Conservation (phyloP, 257 asterid species). For the Paulownia fortunei region DNA sequence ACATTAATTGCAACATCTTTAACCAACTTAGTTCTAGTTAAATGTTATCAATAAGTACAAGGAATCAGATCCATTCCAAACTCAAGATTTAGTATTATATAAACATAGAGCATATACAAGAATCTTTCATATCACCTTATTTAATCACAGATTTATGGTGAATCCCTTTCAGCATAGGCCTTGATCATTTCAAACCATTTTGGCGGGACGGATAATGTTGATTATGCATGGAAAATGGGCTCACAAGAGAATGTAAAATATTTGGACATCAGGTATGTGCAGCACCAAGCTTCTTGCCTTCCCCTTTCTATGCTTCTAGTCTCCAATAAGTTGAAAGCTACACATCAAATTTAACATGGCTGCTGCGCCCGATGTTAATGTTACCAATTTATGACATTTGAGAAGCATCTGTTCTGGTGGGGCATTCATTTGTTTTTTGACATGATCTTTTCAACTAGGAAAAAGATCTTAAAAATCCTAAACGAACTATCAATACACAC, state of each 20-base stretch:
- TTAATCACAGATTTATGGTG: neutral
- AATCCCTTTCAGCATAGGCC: neutral
- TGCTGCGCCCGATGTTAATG: neutral
- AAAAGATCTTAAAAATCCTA: neutral
- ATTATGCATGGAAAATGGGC: neutral
- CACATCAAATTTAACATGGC: neutral
- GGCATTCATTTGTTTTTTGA: neutral
- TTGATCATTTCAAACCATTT: slow-evolving; percentile 15
- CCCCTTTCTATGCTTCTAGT: neutral
- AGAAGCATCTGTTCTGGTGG: neutral
- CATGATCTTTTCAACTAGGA: neutral
- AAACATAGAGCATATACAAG: neutral
- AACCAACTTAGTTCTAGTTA: neutral
- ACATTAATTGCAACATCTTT: no score
- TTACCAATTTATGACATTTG: neutral
- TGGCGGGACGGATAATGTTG: neutral
- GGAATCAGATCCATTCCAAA: neutral
- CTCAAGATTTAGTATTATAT: neutral
- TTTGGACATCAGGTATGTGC: slow-evolving; percentile 1
- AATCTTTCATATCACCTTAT: neutral
- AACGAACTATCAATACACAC: neutral
- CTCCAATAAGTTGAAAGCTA: neutral
- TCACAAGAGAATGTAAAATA: neutral
- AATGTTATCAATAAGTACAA: neutral
- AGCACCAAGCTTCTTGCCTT: slow-evolving; percentile 23